Evolutionary conservation across 441 rosid genomes (phyloP), one percentile per base, ranked within the genome.

Genomic region (Bruguiera hainesii): DNA sequence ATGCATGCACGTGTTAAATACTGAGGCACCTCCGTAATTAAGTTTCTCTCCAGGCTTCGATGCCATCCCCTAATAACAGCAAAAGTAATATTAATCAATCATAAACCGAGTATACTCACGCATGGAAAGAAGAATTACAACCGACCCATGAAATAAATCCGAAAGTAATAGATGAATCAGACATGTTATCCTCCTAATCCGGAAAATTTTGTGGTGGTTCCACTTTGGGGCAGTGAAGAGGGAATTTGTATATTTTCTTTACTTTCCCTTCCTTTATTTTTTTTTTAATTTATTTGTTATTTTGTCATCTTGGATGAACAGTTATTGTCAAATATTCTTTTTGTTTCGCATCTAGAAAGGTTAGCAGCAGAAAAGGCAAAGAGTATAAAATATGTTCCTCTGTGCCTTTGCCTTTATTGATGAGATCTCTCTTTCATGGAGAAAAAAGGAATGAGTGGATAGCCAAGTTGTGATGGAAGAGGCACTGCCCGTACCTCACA

Each of bases 311-410:
- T 28, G 61, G 61, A 18, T 31, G 63, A 48, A 31, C 5, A 23
- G 8, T 51, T 51, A 1, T 28, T 48, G 7, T 1, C 18, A 21
- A 21, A 49, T 46, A 61, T 13, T 61, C 52, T 61, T 6, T 61
- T 52, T 61, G 33, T 23, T 23, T 65, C 28, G 72, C 62, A 73
- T 77, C 75, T 37, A 21, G 3, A 59, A 77, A 77, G 63, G 75
- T 37, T 51, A 55, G 63, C 26, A 31, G 62, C 59, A 55, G 1
- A 48, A 67, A 73, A 73, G 71, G 51, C 59, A 66, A 51, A 33
- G 51, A 33, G 50, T 57, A 71, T 64, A 60, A 64, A 10, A 65
- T 59, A 60, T 62, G 75, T 61, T 66, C 63, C 21, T 39, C 29
- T 61, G 39, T 42, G 48, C 57, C 25, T 39, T 15, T 10, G 51